Evolutionary conservation across 805 yeast genomes (phyloP).

Genomic region (Ascoidea rubescens): DNA sequence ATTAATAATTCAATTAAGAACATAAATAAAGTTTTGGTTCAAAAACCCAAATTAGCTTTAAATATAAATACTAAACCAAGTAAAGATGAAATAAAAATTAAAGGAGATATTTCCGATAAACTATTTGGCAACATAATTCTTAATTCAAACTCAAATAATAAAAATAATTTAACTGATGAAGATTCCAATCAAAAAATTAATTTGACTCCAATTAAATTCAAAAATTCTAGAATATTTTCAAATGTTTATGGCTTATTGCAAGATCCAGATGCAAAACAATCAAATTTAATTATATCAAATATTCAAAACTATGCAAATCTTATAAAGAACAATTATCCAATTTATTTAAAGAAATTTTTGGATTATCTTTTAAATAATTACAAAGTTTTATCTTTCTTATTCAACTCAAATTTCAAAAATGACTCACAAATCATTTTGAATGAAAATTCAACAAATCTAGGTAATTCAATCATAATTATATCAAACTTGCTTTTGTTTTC

Average conservation of each 20-base stretch:
- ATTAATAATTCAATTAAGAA: conserved; percentile 7
- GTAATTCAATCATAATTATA: conserved; percentile 49
- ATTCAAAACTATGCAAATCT: no score
- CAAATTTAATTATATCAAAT: background rate
- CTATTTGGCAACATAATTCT: background rate
- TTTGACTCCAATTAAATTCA: background rate
- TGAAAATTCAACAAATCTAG: conserved; percentile 21
- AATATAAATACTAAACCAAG: background rate
- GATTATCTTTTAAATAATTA: conserved; percentile 6
- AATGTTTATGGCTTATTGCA: background rate
- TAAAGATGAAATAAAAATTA: background rate
- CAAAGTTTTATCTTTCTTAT: background rate
- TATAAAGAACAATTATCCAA: background rate
- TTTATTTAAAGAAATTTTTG: no score
- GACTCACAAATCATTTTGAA: conserved; percentile 2
- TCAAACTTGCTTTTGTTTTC: conserved; percentile 46
- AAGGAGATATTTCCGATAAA: background rate
- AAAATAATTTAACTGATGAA: background rate
- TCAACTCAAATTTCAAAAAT: conserved; percentile 2
- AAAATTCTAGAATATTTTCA: background rate
- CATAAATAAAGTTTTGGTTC: background rate
- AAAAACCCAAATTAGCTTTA: background rate
- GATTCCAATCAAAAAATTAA: background rate
- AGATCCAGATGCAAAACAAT: background rate
- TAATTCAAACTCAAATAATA: no score